Evolutionary conservation across 495 filamentous ascomycete genomes (phyloP), one percentile per base, ranked within the genome.

Genomic region (Lophium mytilinum): DNA sequence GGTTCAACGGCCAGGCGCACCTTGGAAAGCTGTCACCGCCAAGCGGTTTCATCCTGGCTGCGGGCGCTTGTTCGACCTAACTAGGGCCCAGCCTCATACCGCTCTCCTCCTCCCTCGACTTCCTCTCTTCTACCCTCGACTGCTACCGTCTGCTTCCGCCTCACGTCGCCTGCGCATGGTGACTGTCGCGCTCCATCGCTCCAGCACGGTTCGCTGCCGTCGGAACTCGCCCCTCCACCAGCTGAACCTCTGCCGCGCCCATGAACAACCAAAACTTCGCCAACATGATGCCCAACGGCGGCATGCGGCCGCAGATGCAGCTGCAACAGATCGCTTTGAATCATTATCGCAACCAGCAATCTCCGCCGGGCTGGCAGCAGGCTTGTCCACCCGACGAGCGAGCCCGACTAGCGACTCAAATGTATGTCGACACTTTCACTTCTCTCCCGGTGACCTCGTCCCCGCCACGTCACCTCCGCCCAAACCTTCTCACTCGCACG

Each of bases 251-350:
- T 49, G 19, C 59, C 35, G 9, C 24, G 50, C 30, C 33, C 37
- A 62, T 62, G 59, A 62, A 61, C 47, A 56, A 56, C 59, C 24
- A 33, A n/a, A 53, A 42, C 40, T 52, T 55, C 39, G 42, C 21
- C 11, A 52, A 46, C 57, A 57, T 53, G 40, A 59, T 64, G 61
- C 56, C 35, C 52, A 56, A 30, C 45, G 14, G 8, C 45, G 21
- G 18, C 43, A 47, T 41, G 39, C 39, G 39, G 10, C 43, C 21
- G 45, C 45, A 48, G 45, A 10, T 14, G 7, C 15, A 9, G 15
- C 45, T 24, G 45, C 15, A 48, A 12, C 15, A 48, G 8, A 1
- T 24, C 3, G 2, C 24, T 24, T 24, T 24, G 19, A 48, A 24
- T n/a, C 21, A 48, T 18, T 48, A 48, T 48, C 45, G 45, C 14